phyloP scores from a whole-genome alignment of 768 basidiomycete genomes.

The Boletus barrowsii region DNA sequence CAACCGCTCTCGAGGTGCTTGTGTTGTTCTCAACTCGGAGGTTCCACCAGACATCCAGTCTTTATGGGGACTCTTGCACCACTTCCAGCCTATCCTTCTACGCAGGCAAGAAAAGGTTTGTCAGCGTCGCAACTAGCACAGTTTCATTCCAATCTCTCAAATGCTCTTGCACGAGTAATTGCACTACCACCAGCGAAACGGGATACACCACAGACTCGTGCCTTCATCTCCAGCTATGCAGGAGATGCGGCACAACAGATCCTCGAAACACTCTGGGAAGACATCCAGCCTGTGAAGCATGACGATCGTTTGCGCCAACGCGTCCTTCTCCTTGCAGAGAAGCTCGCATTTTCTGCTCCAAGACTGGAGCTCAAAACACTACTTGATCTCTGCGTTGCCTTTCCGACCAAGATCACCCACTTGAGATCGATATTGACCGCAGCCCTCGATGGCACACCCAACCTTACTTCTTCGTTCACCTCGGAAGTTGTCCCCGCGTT shows the following conservation, averaged over 20 bases:
- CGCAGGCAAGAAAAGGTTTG: conserved; percentile 43
- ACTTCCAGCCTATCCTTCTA: conserved; percentile 58
- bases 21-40: neutral
- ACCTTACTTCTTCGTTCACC: conserved; percentile 34
- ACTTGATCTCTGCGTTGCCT: conserved; percentile 61
- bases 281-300: conserved; percentile 25
- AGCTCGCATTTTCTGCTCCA: conserved; percentile 38
- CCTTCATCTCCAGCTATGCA: conserved; percentile 57
- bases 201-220: conserved; percentile 41
- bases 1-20: neutral
- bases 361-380: conserved; percentile 52
- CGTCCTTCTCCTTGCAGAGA: conserved; percentile 56
- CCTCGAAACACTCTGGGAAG: conserved; percentile 56
- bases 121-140: conserved; percentile 50
- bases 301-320: conserved; percentile 47
- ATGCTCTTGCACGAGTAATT: conserved; percentile 46
- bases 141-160: conserved; percentile 47
- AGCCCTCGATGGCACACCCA: conserved; percentile 34
- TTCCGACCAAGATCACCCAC: conserved; percentile 44
- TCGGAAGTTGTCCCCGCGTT: conserved; percentile 57
- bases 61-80: conserved; percentile 30
- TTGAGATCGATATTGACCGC: conserved; percentile 44
- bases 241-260: conserved; percentile 51
- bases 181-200: conserved; percentile 47
- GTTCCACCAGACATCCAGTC: no score